Base-by-base conservation (phyloP, 768 basidiomycete genomes). In the Lyophyllum decastes region DNA sequence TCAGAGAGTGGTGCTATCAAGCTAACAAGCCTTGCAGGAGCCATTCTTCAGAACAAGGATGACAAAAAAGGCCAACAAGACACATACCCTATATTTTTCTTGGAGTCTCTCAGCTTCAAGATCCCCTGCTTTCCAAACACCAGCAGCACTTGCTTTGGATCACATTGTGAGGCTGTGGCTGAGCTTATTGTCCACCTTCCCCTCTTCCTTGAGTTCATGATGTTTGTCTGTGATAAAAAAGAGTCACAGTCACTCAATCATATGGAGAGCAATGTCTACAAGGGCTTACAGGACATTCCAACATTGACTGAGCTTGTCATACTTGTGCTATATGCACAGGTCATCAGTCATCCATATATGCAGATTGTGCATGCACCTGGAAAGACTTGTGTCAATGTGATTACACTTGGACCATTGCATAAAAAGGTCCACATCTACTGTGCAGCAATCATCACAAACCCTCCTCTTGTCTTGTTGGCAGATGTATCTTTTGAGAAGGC, bases 31-130 rank as follows among this genome's bases (percentile, higher is more conserved):
- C 57, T 75, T 7, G 64, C 68, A 2, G 75, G 77, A 1, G 54
- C 64, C 0, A 50, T 77, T 12, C 68, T 76, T 48, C 63, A 68
- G 35, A 56, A 77, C 65, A 73, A 73, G 60, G 71, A 73, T 41
- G 65, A 73, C 44, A 76, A 73, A 58, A 72, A 72, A 48, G 76
- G 76, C 24, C 61, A 70, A 16, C 67, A 70, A 21, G 74, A 75
- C 35, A 38, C 14, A 16, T 38, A 38, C 35, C 35, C 6, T 6
- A 49, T 54, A 0, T 35, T 72, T 47, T 47, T 65, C 72, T 30
- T 60, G 66, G 19, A n/a, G 44, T 4, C 10, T 0, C 19, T 45
- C 47, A 24, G 21, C 66, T 12, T 71, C 67, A 9, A 51, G 27
- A 38, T 38, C 8, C 35, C 35, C 8, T 12, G 35, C 14, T 75